phyloP scores from a whole-genome alignment of 345 rosid genomes.

The Pistacia atlantica region DNA sequence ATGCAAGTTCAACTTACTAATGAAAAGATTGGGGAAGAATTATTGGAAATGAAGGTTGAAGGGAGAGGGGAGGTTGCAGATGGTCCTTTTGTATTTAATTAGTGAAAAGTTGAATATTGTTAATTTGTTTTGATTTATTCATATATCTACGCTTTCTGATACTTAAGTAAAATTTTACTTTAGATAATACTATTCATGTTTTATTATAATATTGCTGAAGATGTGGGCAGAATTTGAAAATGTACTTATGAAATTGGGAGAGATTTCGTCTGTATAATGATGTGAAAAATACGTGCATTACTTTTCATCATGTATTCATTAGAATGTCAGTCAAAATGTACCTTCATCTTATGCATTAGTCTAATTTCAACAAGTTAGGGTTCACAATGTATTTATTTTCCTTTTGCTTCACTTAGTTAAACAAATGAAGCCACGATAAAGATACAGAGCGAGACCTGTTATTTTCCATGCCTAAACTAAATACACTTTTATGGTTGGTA shows the following conservation, averaged over 20 bases:
- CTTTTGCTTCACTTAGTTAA: neutral
- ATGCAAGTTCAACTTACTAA: too few relatives aligned
- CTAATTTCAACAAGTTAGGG: neutral
- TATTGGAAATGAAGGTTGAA: neutral
- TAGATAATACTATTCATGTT: neutral
- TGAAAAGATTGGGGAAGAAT: neutral
- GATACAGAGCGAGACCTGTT: neutral
- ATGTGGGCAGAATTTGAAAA: neutral
- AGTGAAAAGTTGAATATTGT: neutral
- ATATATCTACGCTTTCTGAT: neutral
- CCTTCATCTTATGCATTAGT: neutral
- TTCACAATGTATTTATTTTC: neutral
- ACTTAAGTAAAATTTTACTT: neutral
- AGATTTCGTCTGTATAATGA: neutral
- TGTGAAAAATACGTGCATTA: neutral
- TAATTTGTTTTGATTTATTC: neutral
- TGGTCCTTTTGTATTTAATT: neutral
- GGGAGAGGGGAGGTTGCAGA: neutral
- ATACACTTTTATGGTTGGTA: constrained; percentile 3
- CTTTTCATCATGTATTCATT: neutral
- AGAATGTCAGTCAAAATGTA: neutral
- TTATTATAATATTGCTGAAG: neutral
- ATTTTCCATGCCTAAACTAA: neutral
- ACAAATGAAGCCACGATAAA: neutral
- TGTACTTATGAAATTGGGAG: neutral